These are phyloP conservation scores for Wallacemonas collosoma DNA, from an alignment of 208 protist species.

Conservation along the genomic window DNA sequence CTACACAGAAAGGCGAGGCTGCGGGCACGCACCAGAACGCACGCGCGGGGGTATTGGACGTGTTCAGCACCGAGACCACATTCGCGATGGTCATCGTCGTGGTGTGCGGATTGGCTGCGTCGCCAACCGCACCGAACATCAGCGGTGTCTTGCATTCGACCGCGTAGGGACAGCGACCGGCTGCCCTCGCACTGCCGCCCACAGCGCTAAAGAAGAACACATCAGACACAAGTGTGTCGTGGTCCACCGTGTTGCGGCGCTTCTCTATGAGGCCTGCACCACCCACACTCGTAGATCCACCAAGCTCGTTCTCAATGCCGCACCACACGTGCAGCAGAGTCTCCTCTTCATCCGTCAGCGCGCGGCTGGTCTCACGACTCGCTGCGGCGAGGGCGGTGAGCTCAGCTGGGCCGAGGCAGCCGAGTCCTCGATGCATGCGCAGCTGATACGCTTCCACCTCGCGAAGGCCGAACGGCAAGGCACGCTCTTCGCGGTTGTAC, in stretches of 20 bases:
- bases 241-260: slow-evolving; percentile 22
- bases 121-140: slow-evolving; percentile 28
- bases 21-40: slow-evolving; percentile 79
- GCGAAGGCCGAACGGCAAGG: slow-evolving; percentile 48
- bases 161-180: slow-evolving; percentile 35
- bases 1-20: slow-evolving; percentile 54
- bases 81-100: slow-evolving; percentile 16
- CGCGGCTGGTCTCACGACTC: neutral
- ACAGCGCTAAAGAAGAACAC: slow-evolving; percentile 17
- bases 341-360: slow-evolving; percentile 28
- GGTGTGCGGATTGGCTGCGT: neutral
- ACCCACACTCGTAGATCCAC: neutral
- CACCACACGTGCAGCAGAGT: slow-evolving; percentile 23
- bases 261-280: slow-evolving; percentile 5
- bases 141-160: slow-evolving; percentile 39
- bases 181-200: neutral
- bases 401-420: slow-evolving; percentile 58
- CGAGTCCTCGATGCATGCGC: slow-evolving; percentile 59
- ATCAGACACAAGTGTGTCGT: slow-evolving; percentile 12
- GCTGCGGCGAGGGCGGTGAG: slow-evolving; percentile 46
- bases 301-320: slow-evolving; percentile 26
- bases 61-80: slow-evolving; percentile 75
- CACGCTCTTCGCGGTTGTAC: slow-evolving; percentile 64
- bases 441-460: slow-evolving; percentile 71
- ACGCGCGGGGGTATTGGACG: slow-evolving; percentile 35